Conservation (phyloP, 2,329 filamentous ascomycete genomes). For the Beauveria australis region DNA sequence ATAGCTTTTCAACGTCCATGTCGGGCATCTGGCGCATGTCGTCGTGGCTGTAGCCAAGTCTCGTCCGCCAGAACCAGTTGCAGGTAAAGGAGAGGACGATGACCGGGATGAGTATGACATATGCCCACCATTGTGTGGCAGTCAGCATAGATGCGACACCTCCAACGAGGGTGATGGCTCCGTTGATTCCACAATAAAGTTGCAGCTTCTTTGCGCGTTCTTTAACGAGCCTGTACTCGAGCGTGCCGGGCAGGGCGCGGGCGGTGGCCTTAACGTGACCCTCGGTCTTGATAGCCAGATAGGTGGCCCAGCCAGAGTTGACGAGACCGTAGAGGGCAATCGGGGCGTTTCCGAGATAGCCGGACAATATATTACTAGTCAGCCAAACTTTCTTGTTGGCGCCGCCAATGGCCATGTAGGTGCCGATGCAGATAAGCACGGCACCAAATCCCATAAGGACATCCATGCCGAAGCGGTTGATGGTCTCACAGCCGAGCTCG, state of each 20-base stretch:
- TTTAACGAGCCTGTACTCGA: slow-evolving; percentile 23
- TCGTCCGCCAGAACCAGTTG: slow-evolving; percentile 40
- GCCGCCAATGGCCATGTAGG: slow-evolving; percentile 45
- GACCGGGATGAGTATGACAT: slow-evolving; percentile 42
- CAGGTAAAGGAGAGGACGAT: slow-evolving; percentile 36
- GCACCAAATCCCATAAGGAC: slow-evolving; percentile 40
- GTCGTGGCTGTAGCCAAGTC: slow-evolving; percentile 33
- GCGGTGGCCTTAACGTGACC: slow-evolving; percentile 25
- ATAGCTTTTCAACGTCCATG: slow-evolving; percentile 4
- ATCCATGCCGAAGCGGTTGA: slow-evolving; percentile 45
- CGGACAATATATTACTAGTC: slow-evolving; percentile 45
- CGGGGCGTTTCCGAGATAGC: slow-evolving; percentile 45
- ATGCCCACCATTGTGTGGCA: slow-evolving; percentile 43
- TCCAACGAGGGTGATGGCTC: slow-evolving; percentile 36
- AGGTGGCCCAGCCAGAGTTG: slow-evolving; percentile 40
- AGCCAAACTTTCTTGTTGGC: slow-evolving; percentile 31
- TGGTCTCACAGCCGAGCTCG: slow-evolving; percentile 41
- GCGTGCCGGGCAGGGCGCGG: slow-evolving; percentile 18
- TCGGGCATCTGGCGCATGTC: slow-evolving; percentile 14
- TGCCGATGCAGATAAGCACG: slow-evolving; percentile 41
- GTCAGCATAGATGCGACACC: slow-evolving; percentile 43
- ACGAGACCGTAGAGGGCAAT: slow-evolving; percentile 40
- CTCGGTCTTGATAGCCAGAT: slow-evolving; percentile 32
- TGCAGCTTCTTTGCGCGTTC: slow-evolving; percentile 32
- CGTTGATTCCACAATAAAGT: slow-evolving; percentile 36